Evolutionary conservation across 805 yeast species (phyloP), one percentile per base, ranked within the genome.

Genomic region (Wickerhamomyces tratensis): DNA sequence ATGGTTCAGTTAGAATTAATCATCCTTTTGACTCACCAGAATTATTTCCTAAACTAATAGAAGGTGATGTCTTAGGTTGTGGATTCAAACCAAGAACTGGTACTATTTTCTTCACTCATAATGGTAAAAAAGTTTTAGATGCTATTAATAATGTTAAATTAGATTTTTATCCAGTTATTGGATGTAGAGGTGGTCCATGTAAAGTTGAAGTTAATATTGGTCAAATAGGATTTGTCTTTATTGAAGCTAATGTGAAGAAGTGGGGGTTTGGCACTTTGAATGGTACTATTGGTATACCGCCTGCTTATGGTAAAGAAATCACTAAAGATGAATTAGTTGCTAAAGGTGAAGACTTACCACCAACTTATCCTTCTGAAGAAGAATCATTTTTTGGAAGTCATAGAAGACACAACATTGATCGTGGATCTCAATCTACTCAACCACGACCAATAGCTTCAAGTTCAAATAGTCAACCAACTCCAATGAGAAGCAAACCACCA

Each of bases 61-160:
- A 84, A 53, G 98, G 97, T 30, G 98, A 93, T 61, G 95, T 91
- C 12, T 72, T 93, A 5, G 98, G 98, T 1, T 78, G 89, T 35
- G 98, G 98, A 0, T 84, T 86, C 56, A 71, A 89, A 43, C 81
- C 83, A 15, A 71, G 86, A 42, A 68, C 85, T 4, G 95, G 96
- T 0, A 77, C 95, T 0, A 70, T 93, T 0, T 91, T 93, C 56
- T 91, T 89, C 67, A 93, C 98, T 0, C 76, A 95, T 50, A 93
- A 93, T 55, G 98, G 98, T 25, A 86, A 86, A 60, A 86, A 85
- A 53, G 65, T 91, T 35, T 70, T 79, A 51, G 97, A 87, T 49
- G 73, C 88, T 27, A 87, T 87, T 5, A 85, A 88, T 15, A 85
- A 80, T 51, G 63, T 80, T 29, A 79, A 76, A 25, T 53, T 64